These are phyloP conservation scores for Umbelopsis sp. DNA, from an alignment of 371 early-diverging fungal genomes.

Conservation along the genomic window DNA sequence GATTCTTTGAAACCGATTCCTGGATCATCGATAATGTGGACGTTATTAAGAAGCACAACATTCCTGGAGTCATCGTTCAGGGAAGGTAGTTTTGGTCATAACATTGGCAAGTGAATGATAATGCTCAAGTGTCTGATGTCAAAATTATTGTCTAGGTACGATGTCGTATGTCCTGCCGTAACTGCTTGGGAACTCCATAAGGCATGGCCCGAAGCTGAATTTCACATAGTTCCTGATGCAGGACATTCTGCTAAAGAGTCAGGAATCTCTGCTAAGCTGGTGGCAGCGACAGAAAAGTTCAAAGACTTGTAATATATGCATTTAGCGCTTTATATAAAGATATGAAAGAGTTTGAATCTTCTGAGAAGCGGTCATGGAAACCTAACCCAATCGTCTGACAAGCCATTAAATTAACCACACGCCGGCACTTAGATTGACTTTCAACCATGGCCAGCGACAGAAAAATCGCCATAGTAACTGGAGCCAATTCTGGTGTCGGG, in stretches of 20 bases:
- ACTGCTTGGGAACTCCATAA: constrained; percentile 68
- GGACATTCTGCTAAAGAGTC: constrained; percentile 68
- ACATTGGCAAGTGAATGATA: too few species aligned
- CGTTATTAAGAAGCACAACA: constrained; percentile 54
- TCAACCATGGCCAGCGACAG: constrained; percentile 22
- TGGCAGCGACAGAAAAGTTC: constrained; percentile 61
- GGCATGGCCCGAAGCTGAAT: constrained; percentile 66
- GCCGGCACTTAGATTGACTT: neutral
- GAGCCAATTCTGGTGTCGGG: constrained; percentile 78
- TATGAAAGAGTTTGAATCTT: too few species aligned
- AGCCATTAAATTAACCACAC: neutral
- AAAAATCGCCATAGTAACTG: constrained; percentile 63
- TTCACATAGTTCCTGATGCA: constrained; percentile 57
- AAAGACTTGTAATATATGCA: constrained; percentile 18
- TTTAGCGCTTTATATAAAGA: too few species aligned
- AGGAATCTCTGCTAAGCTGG: constrained; percentile 48
- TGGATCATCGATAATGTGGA: constrained; percentile 61
- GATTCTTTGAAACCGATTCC: constrained; percentile 60
- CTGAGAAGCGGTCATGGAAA: too few species aligned
- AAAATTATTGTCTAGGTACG: constrained; percentile 43
- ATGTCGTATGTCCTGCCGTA: constrained; percentile 65
- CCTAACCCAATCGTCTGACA: neutral
- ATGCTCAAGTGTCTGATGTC: constrained; percentile 12
- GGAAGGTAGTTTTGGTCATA: constrained; percentile 25
- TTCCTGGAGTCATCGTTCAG: constrained; percentile 65